Evolutionary conservation across 164 flowering plant species (phyloP).

Genomic region (Sedum album): DNA sequence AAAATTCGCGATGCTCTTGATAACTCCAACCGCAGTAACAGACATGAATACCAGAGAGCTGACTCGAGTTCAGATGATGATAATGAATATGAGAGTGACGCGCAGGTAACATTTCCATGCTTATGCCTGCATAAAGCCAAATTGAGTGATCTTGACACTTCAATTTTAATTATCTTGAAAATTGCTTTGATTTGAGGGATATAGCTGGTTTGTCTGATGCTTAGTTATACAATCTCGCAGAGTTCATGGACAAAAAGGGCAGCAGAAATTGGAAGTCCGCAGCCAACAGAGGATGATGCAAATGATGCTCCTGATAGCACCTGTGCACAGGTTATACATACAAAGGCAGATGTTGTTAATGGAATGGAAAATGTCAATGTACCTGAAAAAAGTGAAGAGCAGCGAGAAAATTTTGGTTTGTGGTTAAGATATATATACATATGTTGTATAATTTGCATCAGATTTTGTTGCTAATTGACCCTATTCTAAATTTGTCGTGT

Average conservation of each 20-base stretch:
- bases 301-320: constrained; percentile 30
- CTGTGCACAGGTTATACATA: constrained; percentile 29
- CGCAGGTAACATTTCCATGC: constrained; percentile 25
- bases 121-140: constrained; percentile 29
- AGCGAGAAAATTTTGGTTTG: constrained; percentile 1
- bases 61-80: constrained; percentile 15
- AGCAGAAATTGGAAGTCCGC: constrained; percentile 27
- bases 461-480: neutral
- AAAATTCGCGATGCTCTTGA: constrained; percentile 20
- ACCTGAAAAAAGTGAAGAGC: neutral
- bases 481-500: neutral
- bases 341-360: constrained; percentile 16
- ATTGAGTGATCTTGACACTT: constrained; percentile 15
- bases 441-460: neutral
- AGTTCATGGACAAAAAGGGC: constrained; percentile 39
- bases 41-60: neutral
- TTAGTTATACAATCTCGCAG: constrained; percentile 21
- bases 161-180: neutral
- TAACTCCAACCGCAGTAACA: constrained; percentile 20
- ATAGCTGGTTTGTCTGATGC: neutral
- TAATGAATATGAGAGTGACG: constrained; percentile 20
- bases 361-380: constrained; percentile 6
- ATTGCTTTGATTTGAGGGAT: neutral
- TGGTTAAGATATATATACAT: neutral
- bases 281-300: constrained; percentile 18